Percentiles rank a stretch among this genome's conserved stretches.
These are phyloP conservation scores for Clavariopsis aquatica DNA, from an alignment of 495 filamentous ascomycete species.

Conservation along the genomic window DNA sequence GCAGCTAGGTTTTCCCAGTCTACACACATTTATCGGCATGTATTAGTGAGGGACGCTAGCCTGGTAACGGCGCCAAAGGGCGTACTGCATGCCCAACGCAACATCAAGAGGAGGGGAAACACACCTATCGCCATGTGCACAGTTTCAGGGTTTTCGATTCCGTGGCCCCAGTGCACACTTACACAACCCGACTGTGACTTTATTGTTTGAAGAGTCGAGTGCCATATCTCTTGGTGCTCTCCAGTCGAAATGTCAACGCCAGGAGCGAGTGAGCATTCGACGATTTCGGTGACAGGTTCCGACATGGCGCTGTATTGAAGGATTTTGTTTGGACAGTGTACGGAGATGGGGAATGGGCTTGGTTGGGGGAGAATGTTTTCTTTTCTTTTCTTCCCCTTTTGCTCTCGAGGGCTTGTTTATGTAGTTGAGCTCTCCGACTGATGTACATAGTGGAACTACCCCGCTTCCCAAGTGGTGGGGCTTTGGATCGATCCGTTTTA, in stretches of 20 bases:
- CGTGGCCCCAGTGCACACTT: slow-evolving; percentile 29
- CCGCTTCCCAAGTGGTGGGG: too few species aligned
- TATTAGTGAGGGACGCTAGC: not conserved
- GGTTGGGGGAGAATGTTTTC: not conserved
- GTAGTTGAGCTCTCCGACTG: too few species aligned
- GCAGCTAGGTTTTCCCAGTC: slow-evolving; percentile 27
- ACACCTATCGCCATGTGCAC: slow-evolving; percentile 32
- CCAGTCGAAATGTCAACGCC: slow-evolving; percentile 26
- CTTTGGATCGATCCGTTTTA: too few species aligned
- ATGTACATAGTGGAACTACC: too few species aligned
- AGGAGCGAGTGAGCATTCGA: slow-evolving; percentile 10
- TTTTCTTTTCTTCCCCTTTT: too few species aligned
- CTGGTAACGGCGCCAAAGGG: too few species aligned
- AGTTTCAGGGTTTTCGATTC: slow-evolving; percentile 35
- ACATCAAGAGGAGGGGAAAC: too few species aligned
- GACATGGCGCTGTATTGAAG: slow-evolving; percentile 15
- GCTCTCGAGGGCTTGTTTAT: too few species aligned
- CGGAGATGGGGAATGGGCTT: not conserved
- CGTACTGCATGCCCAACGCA: too few species aligned
- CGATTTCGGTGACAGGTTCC: slow-evolving; percentile 25
- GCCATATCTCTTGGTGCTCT: slow-evolving; percentile 17
- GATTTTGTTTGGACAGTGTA: not conserved
- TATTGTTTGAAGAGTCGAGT: slow-evolving; percentile 19
- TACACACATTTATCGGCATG: too few species aligned
- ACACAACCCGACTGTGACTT: slow-evolving; percentile 16